These are phyloP conservation scores for Xylaria sp. DNA, from an alignment of 2,329 filamentous ascomycete species.

Conservation along the genomic window DNA sequence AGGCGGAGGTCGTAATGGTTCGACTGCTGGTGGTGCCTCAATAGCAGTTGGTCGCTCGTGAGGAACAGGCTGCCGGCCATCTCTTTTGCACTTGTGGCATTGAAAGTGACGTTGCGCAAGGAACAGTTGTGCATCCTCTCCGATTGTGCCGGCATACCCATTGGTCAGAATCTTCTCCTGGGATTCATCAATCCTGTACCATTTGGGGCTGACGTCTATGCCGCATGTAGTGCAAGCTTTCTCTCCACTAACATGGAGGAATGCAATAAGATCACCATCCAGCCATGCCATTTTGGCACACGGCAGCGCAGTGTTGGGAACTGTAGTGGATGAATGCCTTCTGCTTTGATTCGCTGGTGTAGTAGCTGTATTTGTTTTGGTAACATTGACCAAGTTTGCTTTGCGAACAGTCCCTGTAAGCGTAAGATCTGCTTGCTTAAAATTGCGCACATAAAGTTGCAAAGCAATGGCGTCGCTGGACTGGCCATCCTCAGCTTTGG, in stretches of 20 bases:
- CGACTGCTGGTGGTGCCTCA: constrained; percentile 46
- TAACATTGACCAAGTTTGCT: constrained; percentile 78
- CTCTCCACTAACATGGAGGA: constrained; percentile 55
- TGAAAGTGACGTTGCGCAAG: constrained; percentile 72
- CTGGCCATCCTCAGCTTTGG: constrained; percentile 62
- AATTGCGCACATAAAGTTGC: constrained; percentile 87
- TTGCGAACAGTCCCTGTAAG: constrained; percentile 94
- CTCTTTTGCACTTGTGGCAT: constrained; percentile 79
- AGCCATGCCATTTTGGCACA: constrained; percentile 43
- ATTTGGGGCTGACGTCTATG: constrained; percentile 78
- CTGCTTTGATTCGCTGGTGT: constrained; percentile 58
- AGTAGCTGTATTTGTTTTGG: constrained; percentile 62
- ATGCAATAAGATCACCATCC: constrained; percentile 46
- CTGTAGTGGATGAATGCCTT: constrained; percentile 66
- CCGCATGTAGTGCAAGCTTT: constrained; percentile 73
- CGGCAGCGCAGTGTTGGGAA: constrained; percentile 44
- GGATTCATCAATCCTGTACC: constrained; percentile 70
- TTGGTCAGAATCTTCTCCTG: constrained; percentile 65
- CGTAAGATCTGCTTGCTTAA: constrained; percentile 92
- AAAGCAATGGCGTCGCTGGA: constrained; percentile 69
- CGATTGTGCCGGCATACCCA: constrained; percentile 62
- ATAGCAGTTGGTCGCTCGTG: constrained; percentile 48
- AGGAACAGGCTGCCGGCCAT: constrained; percentile 58
- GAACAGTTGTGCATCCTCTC: constrained; percentile 68
- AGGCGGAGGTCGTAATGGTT: constrained; percentile 45